Evolutionary conservation across 768 basidiomycete genomes (phyloP).

Genomic region (Collybia mongolica): DNA sequence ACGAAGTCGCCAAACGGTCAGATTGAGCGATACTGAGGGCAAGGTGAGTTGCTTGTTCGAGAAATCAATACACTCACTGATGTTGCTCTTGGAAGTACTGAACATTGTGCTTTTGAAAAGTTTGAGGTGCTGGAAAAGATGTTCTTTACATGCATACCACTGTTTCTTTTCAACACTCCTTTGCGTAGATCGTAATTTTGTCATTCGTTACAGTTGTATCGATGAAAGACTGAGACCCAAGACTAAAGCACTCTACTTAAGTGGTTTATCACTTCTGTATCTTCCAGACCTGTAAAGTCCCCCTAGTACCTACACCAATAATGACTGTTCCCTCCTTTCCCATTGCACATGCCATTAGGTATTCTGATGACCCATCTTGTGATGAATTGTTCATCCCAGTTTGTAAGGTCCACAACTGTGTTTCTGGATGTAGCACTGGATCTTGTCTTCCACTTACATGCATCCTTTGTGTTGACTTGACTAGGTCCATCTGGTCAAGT

Average conservation of each 20-base stretch:
- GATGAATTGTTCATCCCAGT: not conserved
- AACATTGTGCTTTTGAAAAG: slow-evolving; percentile 1
- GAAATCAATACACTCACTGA: not conserved
- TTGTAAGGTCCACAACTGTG: not conserved
- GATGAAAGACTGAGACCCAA: slow-evolving; percentile 3
- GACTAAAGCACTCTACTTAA: not conserved
- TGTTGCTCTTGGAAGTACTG: too few relatives aligned
- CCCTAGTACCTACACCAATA: slow-evolving; percentile 37
- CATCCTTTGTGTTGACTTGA: slow-evolving; percentile 16
- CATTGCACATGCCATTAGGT: slow-evolving; percentile 40
- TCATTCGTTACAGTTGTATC: slow-evolving; percentile 8
- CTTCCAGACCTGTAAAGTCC: slow-evolving; percentile 41
- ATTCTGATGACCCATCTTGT: slow-evolving; percentile 15
- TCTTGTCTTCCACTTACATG: slow-evolving; percentile 22
- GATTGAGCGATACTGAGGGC: slow-evolving; percentile 12
- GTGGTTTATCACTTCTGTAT: too few relatives aligned
- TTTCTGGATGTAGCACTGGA: not conserved
- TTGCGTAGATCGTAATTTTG: slow-evolving; percentile 2
- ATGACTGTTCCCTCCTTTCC: slow-evolving; percentile 40
- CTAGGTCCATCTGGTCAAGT: slow-evolving; percentile 22
- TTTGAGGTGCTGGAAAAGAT: slow-evolving; percentile 10
- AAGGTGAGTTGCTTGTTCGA: not conserved
- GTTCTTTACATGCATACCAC: slow-evolving; percentile 2
- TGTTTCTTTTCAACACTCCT: not conserved
- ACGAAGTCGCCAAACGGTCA: slow-evolving; percentile 25